Conservation (phyloP, 2,329 filamentous ascomycete genomes). For the Colletotrichum euphorbiae region DNA sequence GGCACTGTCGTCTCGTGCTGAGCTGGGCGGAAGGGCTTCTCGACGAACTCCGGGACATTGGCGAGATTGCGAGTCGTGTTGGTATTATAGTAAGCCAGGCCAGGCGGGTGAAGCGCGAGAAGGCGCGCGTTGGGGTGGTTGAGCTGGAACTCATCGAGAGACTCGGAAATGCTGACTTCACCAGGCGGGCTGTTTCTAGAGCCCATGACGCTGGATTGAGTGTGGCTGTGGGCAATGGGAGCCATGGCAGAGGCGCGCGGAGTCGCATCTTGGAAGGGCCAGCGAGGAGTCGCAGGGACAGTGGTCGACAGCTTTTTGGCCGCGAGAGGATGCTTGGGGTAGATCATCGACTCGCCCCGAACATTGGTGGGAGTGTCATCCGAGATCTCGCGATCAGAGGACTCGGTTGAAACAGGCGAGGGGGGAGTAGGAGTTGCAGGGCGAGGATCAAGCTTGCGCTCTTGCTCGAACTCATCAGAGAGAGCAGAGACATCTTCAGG, state of each 20-base stretch:
- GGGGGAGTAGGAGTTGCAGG: conserved; percentile 23
- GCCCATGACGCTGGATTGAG: neutral
- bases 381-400: conserved; percentile 12
- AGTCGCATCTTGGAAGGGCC: conserved; percentile 35
- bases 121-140: conserved; percentile 24
- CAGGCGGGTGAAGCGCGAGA: conserved; percentile 20
- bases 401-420: conserved; percentile 20
- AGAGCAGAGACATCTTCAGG: neutral
- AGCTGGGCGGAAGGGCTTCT: neutral
- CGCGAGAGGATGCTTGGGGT: conserved; percentile 8
- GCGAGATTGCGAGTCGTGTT: neutral
- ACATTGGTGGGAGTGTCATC: conserved; percentile 25
- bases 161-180: conserved; percentile 29
- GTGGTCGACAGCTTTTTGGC: neutral
- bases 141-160: conserved; percentile 34
- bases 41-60: conserved; percentile 22
- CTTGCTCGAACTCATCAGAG: neutral
- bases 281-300: conserved; percentile 6
- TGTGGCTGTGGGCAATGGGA: conserved; percentile 22
- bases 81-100: neutral
- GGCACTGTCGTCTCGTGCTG: neutral
- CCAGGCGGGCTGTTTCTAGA: neutral
- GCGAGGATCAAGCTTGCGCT: neutral
- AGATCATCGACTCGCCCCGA: conserved; percentile 29
- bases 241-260: conserved; percentile 25